A percentile compares a stretch with the other conserved stretches of the same genome.
These are phyloP conservation scores for Paraconiothyrium sp. DNA, from an alignment of 2,329 filamentous ascomycete genomes.

Conservation along the genomic window DNA sequence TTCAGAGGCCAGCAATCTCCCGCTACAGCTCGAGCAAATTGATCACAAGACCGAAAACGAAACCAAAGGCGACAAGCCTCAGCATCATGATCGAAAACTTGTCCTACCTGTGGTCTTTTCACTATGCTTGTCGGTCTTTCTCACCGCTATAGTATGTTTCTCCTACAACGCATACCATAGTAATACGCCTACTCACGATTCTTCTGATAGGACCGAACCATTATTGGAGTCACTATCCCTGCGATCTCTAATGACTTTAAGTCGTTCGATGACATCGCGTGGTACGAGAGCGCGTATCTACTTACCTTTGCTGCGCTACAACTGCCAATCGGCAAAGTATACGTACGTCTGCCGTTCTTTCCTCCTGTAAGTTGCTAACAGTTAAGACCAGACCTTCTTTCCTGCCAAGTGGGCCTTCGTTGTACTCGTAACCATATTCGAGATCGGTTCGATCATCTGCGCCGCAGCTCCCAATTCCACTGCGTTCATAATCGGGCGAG, in stretches of 20 bases:
- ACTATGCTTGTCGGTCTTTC: neutral
- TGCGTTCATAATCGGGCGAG: slow-evolving; percentile 59
- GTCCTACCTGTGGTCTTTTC: neutral
- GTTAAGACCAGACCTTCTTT: neutral
- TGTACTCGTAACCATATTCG: slow-evolving; percentile 45
- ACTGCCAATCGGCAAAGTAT: neutral
- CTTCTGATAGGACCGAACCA: neutral
- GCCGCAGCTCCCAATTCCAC: slow-evolving; percentile 53
- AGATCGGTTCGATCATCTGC: slow-evolving; percentile 52
- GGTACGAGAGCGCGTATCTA: neutral
- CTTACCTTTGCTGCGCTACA: neutral
- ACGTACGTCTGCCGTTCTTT: neutral
- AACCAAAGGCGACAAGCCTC: neutral
- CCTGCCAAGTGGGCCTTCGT: neutral
- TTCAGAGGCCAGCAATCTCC: neutral
- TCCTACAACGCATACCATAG: neutral
- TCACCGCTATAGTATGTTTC: neutral
- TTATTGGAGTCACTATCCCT: neutral
- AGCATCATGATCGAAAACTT: neutral
- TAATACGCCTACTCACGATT: neutral
- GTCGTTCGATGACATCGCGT: neutral
- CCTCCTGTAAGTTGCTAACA: neutral
- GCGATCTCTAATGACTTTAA: neutral
- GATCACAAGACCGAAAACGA: neutral
- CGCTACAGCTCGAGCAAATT: neutral